Base-by-base conservation (phyloP, 352 stramenopile genomes). In the Plasmopara viticola region DNA sequence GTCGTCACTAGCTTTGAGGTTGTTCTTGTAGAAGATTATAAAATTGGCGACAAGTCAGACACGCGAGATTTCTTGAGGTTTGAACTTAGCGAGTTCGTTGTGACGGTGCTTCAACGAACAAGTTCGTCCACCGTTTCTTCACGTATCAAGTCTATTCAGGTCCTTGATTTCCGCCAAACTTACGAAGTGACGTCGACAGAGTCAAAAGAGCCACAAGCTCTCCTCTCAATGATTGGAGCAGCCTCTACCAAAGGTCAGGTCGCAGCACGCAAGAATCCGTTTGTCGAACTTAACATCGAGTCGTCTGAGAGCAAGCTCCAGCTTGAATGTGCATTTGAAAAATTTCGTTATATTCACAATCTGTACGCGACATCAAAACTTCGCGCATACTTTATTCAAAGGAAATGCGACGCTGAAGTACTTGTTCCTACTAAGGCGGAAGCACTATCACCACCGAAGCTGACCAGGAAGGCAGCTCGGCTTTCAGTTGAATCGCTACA, bases 331-430 rank as follows among this genome's bases (percentile, higher is more conserved):
- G 55, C 28, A 0, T 73, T 87, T 38, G 70, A 81, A 48, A 66
- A 72, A 6, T 90, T 90, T 45, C 58, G 74, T 25, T 88, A 86
- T 44, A 84, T 88, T 29, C 75, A 90, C 50, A 84, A 88, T 34
- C 41, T 90, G 14, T 76, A 74, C 15, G 72, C 84, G 3, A 72
- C 69, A 0, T 62, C 70, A 3, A 90, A 87, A 48, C 62, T 90
- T 4, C 74, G 83, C 29, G 63, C 66, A 6, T 90, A 90, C 15
- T 87, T 90, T 41, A 68, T 68, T 30, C 20, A 56, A 9, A 53
- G 50, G 25, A 37, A 29, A 33, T 43, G 55, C 6, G 53, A 62
- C 10, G 14, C 37, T 1, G 15, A 14, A 40, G 14, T 14, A 7
- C 20, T 46, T n/a, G 14, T 15, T 58, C 30, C 34, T 15, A 29